Conservation (phyloP, 108 stramenopile species). For the Mediolabrus comicus region DNA sequence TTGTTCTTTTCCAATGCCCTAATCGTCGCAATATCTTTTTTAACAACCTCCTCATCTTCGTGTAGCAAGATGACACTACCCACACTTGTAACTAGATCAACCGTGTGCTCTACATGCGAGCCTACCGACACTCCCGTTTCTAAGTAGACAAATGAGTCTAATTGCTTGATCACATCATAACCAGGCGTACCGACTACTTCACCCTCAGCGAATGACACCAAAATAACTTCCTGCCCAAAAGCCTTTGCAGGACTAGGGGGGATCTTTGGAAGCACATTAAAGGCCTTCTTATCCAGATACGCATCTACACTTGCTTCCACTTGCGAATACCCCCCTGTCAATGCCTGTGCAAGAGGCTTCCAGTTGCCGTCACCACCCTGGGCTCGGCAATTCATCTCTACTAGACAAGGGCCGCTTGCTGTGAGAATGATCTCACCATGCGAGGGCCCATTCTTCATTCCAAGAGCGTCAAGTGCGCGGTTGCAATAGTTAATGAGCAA, state of each 20-base stretch:
- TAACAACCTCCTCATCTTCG: slow-evolving; percentile 57
- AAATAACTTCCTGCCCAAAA: slow-evolving; percentile 83
- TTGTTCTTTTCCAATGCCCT: slow-evolving; percentile 77
- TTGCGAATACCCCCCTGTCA: slow-evolving; percentile 85
- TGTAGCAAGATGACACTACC: slow-evolving; percentile 86
- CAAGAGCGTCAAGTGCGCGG: slow-evolving; percentile 74
- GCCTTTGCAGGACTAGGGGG: slow-evolving; percentile 84
- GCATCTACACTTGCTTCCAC: slow-evolving; percentile 84
- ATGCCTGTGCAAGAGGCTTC: slow-evolving; percentile 70
- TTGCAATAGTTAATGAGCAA: slow-evolving; percentile 81
- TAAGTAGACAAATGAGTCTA: slow-evolving; percentile 77
- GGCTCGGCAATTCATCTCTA: slow-evolving; percentile 80
- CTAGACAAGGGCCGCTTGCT: slow-evolving; percentile 82
- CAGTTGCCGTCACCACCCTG: slow-evolving; percentile 96
- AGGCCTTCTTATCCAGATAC: slow-evolving; percentile 69
- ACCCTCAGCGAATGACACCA: slow-evolving; percentile 75
- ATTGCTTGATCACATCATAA: slow-evolving; percentile 73
- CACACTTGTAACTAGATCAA: slow-evolving; percentile 84
- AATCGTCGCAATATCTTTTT: slow-evolving; percentile 66
- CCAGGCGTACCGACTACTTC: slow-evolving; percentile 75
- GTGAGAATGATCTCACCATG: slow-evolving; percentile 86
- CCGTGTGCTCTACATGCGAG: slow-evolving; percentile 73
- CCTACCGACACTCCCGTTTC: slow-evolving; percentile 80
- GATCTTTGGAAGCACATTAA: slow-evolving; percentile 55
- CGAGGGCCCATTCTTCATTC: slow-evolving; percentile 62